Evolutionary conservation across 208 protist genomes (phyloP).

Genomic region (Trypanosoma cruzi): DNA sequence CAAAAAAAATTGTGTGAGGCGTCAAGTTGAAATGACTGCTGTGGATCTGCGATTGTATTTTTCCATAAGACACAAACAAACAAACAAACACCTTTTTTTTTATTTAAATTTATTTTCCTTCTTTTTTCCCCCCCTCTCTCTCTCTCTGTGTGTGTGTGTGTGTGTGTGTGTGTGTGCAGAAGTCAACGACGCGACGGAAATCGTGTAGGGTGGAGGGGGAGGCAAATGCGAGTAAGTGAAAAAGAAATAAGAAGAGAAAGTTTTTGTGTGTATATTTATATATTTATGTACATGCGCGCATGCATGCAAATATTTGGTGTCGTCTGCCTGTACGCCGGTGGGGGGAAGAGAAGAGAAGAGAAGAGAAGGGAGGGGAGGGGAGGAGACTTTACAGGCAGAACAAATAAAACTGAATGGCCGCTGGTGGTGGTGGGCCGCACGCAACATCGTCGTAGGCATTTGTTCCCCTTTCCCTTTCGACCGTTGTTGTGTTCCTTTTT

Average conservation of each 20-base stretch:
- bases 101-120: no score
- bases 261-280: not conserved
- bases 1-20: not conserved
- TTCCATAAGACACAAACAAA: not conserved
- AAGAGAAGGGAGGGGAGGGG: no score
- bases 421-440: no score
- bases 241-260: not conserved
- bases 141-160: not conserved
- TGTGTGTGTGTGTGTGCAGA: not conserved
- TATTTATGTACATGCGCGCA: conserved; percentile 18
- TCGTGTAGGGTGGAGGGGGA: not conserved
- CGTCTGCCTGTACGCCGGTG: no score
- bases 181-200: not conserved
- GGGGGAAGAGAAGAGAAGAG: no score
- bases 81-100: no score
- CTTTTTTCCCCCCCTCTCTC: not conserved
- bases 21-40: not conserved
- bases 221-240: not conserved
- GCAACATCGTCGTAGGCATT: no score
- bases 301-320: not conserved
- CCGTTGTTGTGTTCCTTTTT: no score
- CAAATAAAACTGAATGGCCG: no score
- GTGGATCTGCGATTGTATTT: not conserved
- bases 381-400: no score
- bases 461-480: no score